Evolutionary conservation across 257 asterid species (phyloP).

Genomic region (Datura wrightii): DNA sequence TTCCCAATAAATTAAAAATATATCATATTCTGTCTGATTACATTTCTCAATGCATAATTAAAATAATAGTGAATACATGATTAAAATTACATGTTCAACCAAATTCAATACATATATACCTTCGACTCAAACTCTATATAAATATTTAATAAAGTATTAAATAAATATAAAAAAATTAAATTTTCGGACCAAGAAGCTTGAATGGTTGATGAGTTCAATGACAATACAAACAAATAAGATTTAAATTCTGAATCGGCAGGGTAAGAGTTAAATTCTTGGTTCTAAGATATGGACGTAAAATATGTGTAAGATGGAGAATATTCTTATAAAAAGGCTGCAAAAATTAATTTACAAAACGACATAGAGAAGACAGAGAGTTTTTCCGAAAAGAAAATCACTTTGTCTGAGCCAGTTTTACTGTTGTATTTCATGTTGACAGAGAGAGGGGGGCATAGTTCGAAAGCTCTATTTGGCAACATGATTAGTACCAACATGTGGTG

Average conservation of each 20-base stretch:
- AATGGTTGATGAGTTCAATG: background rate
- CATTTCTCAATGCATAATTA: background rate
- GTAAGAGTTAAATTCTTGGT: background rate
- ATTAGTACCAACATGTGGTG: conserved; percentile 34
- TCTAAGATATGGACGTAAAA: background rate
- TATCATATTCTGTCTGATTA: too few species aligned
- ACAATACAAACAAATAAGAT: background rate
- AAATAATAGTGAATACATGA: background rate
- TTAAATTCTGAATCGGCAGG: background rate
- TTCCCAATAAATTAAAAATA: too few species aligned
- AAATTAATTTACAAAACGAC: conserved; percentile 1
- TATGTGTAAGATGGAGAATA: background rate
- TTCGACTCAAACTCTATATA: background rate
- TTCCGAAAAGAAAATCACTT: background rate
- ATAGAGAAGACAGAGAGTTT: conserved; percentile 24
- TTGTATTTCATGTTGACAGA: conserved; percentile 17
- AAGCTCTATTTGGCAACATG: conserved; percentile 43
- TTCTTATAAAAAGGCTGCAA: conserved; percentile 38
- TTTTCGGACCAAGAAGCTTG: background rate
- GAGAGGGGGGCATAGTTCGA: background rate
- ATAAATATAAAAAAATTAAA: too few species aligned
- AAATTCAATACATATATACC: background rate
- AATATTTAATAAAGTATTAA: too few species aligned
- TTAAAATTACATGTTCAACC: too few species aligned
- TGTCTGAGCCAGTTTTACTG: background rate